Conservation (phyloP, 345 rosid species). For the Ceriops tagal region DNA sequence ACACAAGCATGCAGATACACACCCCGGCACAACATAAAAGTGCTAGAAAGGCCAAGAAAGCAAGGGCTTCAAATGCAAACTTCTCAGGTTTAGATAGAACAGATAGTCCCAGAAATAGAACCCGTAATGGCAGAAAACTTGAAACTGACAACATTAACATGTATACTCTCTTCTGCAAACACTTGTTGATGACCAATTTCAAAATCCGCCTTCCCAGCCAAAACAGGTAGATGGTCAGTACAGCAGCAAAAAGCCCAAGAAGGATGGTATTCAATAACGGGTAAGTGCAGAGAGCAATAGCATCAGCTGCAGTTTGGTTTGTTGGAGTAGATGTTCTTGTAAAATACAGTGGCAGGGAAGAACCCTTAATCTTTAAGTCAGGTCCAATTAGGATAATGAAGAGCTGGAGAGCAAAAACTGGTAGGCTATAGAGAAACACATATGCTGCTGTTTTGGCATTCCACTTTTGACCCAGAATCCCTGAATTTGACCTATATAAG, state of each 20-base stretch:
- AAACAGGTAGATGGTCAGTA: conserved; percentile 70
- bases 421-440: conserved; percentile 70
- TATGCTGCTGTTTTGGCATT: conserved; percentile 61
- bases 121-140: conserved; percentile 79
- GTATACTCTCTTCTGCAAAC: conserved; percentile 85
- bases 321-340: conserved; percentile 46
- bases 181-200: conserved; percentile 84
- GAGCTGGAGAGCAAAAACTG: conserved; percentile 81
- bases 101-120: conserved; percentile 76
- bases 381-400: conserved; percentile 64
- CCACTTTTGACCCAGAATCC: conserved; percentile 68
- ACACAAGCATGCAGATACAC: conserved; percentile 78
- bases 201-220: conserved; percentile 88
- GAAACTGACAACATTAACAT: conserved; percentile 74
- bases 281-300: conserved; percentile 70
- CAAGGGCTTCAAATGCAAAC: conserved; percentile 69
- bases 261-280: conserved; percentile 81
- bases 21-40: conserved; percentile 69
- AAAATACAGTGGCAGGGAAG: conserved; percentile 58
- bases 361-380: conserved; percentile 44
- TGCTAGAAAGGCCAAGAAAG: conserved; percentile 78
- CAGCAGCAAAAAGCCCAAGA: conserved; percentile 66
- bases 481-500: conserved; percentile 65
- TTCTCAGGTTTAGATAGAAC: conserved; percentile 67
- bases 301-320: conserved; percentile 25